Evolutionary conservation across 805 yeast species (phyloP).

Genomic region (Spathaspora girioi): DNA sequence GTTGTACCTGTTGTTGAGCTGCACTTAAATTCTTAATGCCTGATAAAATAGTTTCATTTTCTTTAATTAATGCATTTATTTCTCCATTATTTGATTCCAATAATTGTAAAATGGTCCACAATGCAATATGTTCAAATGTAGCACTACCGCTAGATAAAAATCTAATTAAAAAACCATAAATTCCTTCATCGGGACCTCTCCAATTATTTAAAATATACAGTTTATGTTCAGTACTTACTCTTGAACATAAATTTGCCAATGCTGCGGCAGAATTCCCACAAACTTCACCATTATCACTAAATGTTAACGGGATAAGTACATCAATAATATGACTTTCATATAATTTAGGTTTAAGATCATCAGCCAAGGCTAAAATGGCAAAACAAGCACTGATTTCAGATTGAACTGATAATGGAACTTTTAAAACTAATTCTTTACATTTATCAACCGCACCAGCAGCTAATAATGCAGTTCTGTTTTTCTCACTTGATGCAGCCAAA

Average conservation of each 20-base stretch:
- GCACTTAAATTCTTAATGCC: constrained; percentile 50
- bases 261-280: constrained; percentile 99
- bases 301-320: constrained; percentile 88
- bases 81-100: constrained; percentile 79
- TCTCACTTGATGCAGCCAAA: constrained; percentile 92
- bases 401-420: constrained; percentile 88
- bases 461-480: constrained; percentile 84
- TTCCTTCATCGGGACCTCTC: constrained; percentile 79
- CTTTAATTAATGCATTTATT: constrained; percentile 52
- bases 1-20: constrained; percentile 29
- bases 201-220: constrained; percentile 72
- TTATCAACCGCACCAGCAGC: constrained; percentile 95
- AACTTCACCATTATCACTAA: constrained; percentile 84
- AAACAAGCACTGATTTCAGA: constrained; percentile 95
- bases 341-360: constrained; percentile 82
- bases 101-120: constrained; percentile 93
- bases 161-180: constrained; percentile 74
- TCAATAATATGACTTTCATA: constrained; percentile 81
- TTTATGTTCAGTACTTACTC: constrained; percentile 74
- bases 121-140: constrained; percentile 95
- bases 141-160: constrained; percentile 82
- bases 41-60: constrained; percentile 48
- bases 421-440: constrained; percentile 81
- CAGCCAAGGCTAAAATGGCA: constrained; percentile 95
- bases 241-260: constrained; percentile 88